A percentile compares a stretch with the other conserved stretches of the same genome.
These are phyloP conservation scores for Podila horticola DNA, from an alignment of 192 early-diverging fungal genomes.

Conservation along the genomic window DNA sequence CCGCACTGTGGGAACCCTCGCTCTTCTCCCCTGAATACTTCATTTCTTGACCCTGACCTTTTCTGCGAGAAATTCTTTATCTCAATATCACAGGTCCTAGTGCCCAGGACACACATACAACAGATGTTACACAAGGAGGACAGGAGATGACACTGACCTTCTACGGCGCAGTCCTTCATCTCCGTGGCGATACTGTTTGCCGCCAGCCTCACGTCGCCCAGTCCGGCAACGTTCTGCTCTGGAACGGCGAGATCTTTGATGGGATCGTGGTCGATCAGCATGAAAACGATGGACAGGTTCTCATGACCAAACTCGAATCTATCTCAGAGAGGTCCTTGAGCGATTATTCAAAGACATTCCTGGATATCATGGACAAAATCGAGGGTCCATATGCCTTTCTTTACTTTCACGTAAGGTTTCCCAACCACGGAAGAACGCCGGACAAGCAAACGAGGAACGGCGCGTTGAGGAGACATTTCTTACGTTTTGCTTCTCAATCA, in stretches of 20 bases:
- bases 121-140: background rate
- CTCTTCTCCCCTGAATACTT: background rate
- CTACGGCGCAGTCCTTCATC: slow-evolving; percentile 72
- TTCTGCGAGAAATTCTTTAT: background rate
- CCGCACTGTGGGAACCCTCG: background rate
- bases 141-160: slow-evolving; percentile 34
- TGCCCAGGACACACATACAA: slow-evolving; percentile 48
- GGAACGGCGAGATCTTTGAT: slow-evolving; percentile 94
- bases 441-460: background rate
- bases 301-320: slow-evolving; percentile 28
- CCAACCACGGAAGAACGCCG: background rate
- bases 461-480: background rate
- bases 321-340: background rate
- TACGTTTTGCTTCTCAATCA: background rate
- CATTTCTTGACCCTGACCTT: background rate
- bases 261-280: slow-evolving; percentile 68
- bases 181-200: slow-evolving; percentile 67
- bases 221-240: slow-evolving; percentile 67
- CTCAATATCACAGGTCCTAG: slow-evolving; percentile 52
- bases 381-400: slow-evolving; percentile 89
- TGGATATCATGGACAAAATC: slow-evolving; percentile 61
- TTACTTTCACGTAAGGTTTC: slow-evolving; percentile 63
- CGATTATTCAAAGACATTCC: slow-evolving; percentile 5
- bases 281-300: slow-evolving; percentile 31
- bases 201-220: slow-evolving; percentile 68